Percentiles rank a stretch among this genome's conserved stretches.
Evolutionary conservation across 768 basidiomycete genomes (phyloP).

Genomic region (Zangia roseola): DNA sequence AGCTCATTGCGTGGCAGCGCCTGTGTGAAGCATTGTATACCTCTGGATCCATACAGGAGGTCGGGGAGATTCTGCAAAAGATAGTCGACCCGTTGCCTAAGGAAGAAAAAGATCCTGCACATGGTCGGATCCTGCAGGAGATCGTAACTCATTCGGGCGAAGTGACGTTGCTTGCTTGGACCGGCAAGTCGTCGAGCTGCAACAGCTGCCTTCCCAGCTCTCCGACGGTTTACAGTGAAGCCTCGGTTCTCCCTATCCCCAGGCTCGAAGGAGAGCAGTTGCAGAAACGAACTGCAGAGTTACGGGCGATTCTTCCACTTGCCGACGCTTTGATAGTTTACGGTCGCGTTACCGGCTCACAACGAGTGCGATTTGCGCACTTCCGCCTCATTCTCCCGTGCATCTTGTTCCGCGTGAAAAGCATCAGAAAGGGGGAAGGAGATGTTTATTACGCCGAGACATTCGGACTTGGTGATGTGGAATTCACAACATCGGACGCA

Average conservation of each 20-base stretch:
- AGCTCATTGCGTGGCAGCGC: neutral
- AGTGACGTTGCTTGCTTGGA: neutral
- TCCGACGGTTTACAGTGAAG: neutral
- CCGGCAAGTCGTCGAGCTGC: neutral
- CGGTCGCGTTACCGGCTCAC: neutral
- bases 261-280: neutral
- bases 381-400: constrained; percentile 1
- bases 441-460: constrained; percentile 1
- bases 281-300: neutral
- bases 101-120: neutral
- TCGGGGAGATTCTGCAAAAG: neutral
- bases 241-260: no score
- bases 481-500: neutral
- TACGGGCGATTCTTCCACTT: neutral
- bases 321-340: neutral
- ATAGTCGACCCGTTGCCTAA: neutral
- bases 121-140: neutral
- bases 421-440: neutral
- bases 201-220: constrained; percentile 6
- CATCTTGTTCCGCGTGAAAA: neutral
- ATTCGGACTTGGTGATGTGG: neutral
- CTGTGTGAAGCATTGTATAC: neutral
- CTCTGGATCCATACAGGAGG: neutral
- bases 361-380: neutral
- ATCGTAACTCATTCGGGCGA: neutral